phyloP scores from a whole-genome alignment of 2,329 filamentous ascomycete genomes.

The Teratosphaeria epicoccoides region DNA sequence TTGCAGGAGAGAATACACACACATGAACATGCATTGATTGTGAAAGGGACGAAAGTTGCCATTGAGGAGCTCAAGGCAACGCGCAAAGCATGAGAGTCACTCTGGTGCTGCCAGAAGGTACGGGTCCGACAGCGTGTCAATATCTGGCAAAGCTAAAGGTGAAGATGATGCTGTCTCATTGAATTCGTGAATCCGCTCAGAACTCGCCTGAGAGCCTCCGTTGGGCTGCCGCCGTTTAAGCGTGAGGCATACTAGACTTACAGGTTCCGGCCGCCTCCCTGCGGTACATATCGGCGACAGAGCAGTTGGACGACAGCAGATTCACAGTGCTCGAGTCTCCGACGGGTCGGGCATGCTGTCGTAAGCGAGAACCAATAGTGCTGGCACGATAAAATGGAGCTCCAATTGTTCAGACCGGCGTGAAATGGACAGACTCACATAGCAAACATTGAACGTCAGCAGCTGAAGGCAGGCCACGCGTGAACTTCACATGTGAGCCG shows the following conservation, averaged over 20 bases:
- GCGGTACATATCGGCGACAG: too few relatives aligned
- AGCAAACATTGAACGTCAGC: neutral
- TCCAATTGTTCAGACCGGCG: too few relatives aligned
- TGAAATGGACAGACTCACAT: too few relatives aligned
- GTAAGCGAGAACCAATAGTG: too few relatives aligned
- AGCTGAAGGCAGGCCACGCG: neutral
- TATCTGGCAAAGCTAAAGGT: neutral
- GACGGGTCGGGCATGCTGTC: too few relatives aligned
- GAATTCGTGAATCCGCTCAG: neutral
- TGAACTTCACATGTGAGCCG: neutral
- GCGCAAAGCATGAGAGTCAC: neutral
- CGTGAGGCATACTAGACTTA: too few relatives aligned
- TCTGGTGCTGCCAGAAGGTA: neutral
- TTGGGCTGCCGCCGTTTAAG: too few relatives aligned
- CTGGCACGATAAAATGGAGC: too few relatives aligned
- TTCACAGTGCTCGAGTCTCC: too few relatives aligned
- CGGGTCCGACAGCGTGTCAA: neutral
- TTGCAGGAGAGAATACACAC: slow-evolving; percentile 64
- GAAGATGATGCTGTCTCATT: neutral
- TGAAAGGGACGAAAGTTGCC: slow-evolving; percentile 55
- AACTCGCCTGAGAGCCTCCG: neutral
- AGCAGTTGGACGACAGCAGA: too few relatives aligned
- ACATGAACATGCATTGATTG: slow-evolving; percentile 67
- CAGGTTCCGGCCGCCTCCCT: too few relatives aligned
- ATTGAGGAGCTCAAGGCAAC: slow-evolving; percentile 25